Evolutionary conservation across 1,284 basidiomycete species (phyloP), one percentile per base, ranked within the genome.

Genomic region (Malassezia dermatis): DNA sequence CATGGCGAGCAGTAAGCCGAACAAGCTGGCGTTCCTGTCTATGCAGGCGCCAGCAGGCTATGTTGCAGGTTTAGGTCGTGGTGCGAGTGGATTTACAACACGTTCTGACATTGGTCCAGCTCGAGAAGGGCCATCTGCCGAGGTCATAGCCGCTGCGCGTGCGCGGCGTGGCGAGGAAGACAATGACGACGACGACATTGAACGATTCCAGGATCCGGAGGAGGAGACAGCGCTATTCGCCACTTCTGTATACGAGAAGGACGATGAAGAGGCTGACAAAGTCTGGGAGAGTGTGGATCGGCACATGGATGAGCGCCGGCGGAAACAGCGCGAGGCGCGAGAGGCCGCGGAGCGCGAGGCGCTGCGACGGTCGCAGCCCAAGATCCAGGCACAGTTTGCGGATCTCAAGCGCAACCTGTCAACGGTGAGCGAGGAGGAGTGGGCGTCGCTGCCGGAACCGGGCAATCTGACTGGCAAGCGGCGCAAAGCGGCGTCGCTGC

Each of bases 91-190:
- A 57, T 98, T 98, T 78, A 98, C 93, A 0, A 98, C 91, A 8
- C 86, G 93, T 50, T 94, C 90, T 44, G 93, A 98, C 83, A 98
- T 99, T 63, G 93, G 93, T 75, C 94, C 93, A 44, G 93, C 93
- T 4, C 81, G 94, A 75, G 90, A 94, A 74, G 89, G 88, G 0
- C 88, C 89, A 0, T 86, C 86, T 13, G 88, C 88, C 26, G 89
- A 91, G 76, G 83, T 83, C 1, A 79, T 91, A 43, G 88, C 88
- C 86, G 65, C 61, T 82, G 81, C 44, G 24, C 44, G 26, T 24
- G 51, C 47, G n/a, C 60, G 28, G 40, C 58, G 43, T 51, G 61
- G 56, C 41, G 60, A 57, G 3, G 61, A 56, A 1, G 27, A 88
- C 86, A 7, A 26, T 3, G 66, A 86, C 4, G 66, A 86, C 86